phyloP scores from a whole-genome alignment of 495 filamentous ascomycete genomes.

The Hypoxylon lenormandii region DNA sequence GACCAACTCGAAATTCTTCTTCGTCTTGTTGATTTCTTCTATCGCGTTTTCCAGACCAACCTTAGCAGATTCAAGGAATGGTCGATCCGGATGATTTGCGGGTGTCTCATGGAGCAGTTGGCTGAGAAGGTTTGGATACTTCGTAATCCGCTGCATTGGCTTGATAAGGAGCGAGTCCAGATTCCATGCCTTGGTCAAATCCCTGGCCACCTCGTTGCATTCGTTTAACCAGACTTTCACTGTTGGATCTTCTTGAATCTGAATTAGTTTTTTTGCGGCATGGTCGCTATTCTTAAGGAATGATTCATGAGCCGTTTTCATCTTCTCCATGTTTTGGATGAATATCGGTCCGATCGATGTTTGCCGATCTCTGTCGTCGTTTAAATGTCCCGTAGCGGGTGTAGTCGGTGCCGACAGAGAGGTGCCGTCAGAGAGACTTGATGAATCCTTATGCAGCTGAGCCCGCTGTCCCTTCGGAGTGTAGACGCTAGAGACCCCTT shows the following conservation, averaged over 20 bases:
- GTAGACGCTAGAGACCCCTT: conserved; percentile 80
- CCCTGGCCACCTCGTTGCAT: conserved; percentile 85
- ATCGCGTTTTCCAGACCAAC: conserved; percentile 76
- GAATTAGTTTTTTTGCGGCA: conserved; percentile 80
- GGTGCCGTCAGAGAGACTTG: conserved; percentile 51
- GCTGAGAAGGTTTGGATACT: conserved; percentile 86
- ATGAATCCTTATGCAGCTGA: conserved; percentile 51
- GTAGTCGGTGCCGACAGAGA: conserved; percentile 49
- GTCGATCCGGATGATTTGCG: conserved; percentile 81
- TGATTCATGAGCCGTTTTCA: conserved; percentile 86
- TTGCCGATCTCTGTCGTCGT: conserved; percentile 72
- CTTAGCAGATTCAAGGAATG: conserved; percentile 71
- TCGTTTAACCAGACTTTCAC: conserved; percentile 92
- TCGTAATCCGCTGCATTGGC: conserved; percentile 89
- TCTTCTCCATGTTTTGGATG: conserved; percentile 72
- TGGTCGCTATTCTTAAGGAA: conserved; percentile 88
- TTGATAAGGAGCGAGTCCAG: conserved; percentile 94
- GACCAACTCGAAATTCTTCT: conserved; percentile 88
- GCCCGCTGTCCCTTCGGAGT: conserved; percentile 61
- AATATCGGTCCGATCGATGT: conserved; percentile 87
- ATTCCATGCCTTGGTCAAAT: conserved; percentile 92
- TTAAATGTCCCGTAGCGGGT: conserved; percentile 51
- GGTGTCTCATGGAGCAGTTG: conserved; percentile 83
- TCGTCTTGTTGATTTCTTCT: conserved; percentile 88
- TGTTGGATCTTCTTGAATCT: conserved; percentile 76